A percentile compares a stretch with the other conserved stretches of the same genome.
These are phyloP conservation scores for Bathelium albidoporum DNA, from an alignment of 495 filamentous ascomycete genomes.

Conservation along the genomic window DNA sequence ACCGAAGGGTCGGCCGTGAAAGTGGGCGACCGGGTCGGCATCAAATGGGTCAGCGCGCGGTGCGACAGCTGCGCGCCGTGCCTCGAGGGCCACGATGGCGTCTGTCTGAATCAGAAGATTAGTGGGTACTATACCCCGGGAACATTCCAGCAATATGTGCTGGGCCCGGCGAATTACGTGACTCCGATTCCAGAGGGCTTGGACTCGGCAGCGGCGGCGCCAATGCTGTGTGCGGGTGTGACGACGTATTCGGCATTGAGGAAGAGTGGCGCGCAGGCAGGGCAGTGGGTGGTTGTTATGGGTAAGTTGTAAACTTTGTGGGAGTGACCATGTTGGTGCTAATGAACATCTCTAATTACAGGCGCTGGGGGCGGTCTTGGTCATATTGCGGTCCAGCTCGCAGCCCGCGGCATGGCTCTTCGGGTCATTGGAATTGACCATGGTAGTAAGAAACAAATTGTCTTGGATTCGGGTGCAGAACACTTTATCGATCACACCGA, in stretches of 20 bases:
- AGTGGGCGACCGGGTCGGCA: conserved; percentile 44
- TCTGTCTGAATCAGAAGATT: conserved; percentile 49
- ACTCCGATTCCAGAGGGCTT: conserved; percentile 58
- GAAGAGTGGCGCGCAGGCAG: conserved; percentile 47
- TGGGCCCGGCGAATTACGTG: conserved; percentile 53
- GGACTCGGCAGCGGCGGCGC: conserved; percentile 48
- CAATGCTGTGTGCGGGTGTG: conserved; percentile 39
- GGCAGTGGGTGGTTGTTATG: conserved; percentile 56
- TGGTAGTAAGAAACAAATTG: conserved; percentile 50
- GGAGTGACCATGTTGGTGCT: not conserved
- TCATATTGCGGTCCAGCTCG: conserved; percentile 57
- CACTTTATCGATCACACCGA: conserved; percentile 58
- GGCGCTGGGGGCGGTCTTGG: conserved; percentile 58
- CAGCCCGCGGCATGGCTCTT: conserved; percentile 49
- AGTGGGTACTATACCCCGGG: conserved; percentile 49
- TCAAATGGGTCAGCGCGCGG: conserved; percentile 39
- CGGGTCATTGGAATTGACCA: conserved; percentile 62
- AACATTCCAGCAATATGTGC: conserved; percentile 64
- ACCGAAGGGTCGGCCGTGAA: conserved; percentile 46
- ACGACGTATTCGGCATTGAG: conserved; percentile 34
- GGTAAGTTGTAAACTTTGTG: conserved; percentile 24
- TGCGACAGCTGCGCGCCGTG: conserved; percentile 46
- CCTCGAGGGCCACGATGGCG: conserved; percentile 46
- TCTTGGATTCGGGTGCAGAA: conserved; percentile 53
- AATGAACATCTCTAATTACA: not conserved